These are phyloP conservation scores for Colletotrichum tropicicola DNA, from an alignment of 2,329 filamentous ascomycete species.

Conservation along the genomic window DNA sequence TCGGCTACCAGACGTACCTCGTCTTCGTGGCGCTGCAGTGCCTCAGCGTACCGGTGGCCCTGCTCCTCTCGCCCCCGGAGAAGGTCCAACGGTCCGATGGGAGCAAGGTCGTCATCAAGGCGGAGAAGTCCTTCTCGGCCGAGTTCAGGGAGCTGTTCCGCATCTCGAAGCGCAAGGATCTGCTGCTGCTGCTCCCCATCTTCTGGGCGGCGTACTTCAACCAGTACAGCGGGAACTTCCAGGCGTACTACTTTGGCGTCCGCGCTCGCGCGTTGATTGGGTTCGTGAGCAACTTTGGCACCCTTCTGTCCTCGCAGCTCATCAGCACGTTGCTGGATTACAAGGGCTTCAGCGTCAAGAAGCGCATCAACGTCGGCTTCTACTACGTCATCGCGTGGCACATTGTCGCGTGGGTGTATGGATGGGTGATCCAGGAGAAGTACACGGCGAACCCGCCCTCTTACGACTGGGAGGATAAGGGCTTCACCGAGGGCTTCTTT, in stretches of 20 bases:
- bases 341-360: conserved; percentile 44
- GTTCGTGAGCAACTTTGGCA: conserved; percentile 46
- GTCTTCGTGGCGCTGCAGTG: conserved; percentile 40
- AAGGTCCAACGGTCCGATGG: conserved; percentile 39
- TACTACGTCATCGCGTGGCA: conserved; percentile 56
- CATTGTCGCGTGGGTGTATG: conserved; percentile 59
- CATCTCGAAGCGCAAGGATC: conserved; percentile 31
- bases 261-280: conserved; percentile 56
- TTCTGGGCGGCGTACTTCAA: conserved; percentile 41
- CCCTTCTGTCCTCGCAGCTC: conserved; percentile 52
- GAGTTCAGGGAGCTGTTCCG: conserved; percentile 36
- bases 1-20: conserved; percentile 38
- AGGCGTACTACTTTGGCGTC: conserved; percentile 49
- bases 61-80: conserved; percentile 37
- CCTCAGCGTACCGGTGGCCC: conserved; percentile 36
- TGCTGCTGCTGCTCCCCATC: conserved; percentile 34
- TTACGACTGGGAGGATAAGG: conserved; percentile 50
- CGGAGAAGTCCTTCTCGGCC: conserved; percentile 33
- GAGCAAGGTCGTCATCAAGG: conserved; percentile 35
- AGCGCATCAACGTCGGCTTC: conserved; percentile 51
- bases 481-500: conserved; percentile 57
- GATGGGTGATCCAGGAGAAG: conserved; percentile 61
- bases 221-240: conserved; percentile 54
- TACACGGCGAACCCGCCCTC: conserved; percentile 51
- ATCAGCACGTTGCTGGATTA: conserved; percentile 56